A percentile compares a stretch with the other conserved stretches of the same genome.
phyloP scores from a whole-genome alignment of 1,139 yeast species.

The Waltiozyma sp. region DNA sequence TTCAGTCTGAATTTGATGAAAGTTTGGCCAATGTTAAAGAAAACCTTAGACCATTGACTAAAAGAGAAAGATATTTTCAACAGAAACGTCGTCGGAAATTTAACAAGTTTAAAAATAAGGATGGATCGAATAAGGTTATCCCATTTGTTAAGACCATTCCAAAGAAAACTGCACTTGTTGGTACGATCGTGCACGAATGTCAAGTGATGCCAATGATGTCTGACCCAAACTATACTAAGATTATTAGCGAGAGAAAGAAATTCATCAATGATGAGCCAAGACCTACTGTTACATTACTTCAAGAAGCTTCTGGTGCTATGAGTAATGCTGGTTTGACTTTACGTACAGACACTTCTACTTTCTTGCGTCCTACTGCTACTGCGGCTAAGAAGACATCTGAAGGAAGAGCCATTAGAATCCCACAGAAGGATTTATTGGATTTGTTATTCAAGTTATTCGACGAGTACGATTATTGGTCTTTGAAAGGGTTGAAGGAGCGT shows the following conservation, averaged over 20 bases:
- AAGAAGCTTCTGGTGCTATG: constrained; percentile 78
- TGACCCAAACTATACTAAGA: constrained; percentile 58
- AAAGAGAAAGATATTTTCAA: constrained; percentile 6
- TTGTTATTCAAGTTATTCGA: constrained; percentile 80
- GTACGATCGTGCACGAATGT: constrained; percentile 89
- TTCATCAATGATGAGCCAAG: constrained; percentile 33
- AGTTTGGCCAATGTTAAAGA: background rate
- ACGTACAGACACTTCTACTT: constrained; percentile 52
- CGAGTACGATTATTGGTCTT: constrained; percentile 93
- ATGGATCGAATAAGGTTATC: constrained; percentile 37
- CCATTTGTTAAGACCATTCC: constrained; percentile 78
- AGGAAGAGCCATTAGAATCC: constrained; percentile 90
- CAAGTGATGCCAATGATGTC: constrained; percentile 69
- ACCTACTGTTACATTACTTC: constrained; percentile 70
- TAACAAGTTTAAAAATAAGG: constrained; percentile 28
- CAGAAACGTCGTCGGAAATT: constrained; percentile 25
- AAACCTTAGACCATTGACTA: background rate
- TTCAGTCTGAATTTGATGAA: background rate
- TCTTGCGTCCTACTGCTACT: constrained; percentile 42
- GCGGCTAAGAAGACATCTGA: constrained; percentile 30
- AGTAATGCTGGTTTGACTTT: constrained; percentile 80
- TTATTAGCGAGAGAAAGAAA: constrained; percentile 44
- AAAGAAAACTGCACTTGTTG: constrained; percentile 74
- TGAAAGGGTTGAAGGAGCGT: constrained; percentile 87
- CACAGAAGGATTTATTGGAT: constrained; percentile 84